Evolutionary conservation across 805 yeast genomes (phyloP).

Genomic region (Ogataea paraovalis): DNA sequence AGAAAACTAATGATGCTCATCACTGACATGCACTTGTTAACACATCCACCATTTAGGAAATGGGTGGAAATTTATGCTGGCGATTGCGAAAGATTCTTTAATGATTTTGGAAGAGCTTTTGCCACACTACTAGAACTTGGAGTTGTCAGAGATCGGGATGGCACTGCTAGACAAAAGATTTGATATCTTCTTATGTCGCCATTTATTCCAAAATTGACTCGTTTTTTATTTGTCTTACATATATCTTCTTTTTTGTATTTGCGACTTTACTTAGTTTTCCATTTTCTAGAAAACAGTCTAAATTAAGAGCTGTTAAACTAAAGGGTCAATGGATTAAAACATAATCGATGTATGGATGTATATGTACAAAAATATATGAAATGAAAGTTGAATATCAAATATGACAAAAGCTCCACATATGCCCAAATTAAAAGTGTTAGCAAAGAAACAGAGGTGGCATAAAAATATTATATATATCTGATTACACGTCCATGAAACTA

Average conservation of each 20-base stretch:
- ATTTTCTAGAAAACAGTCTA: too few species aligned
- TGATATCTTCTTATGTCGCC: background rate
- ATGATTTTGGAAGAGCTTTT: conserved; percentile 64
- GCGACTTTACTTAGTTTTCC: too few species aligned
- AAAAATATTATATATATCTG: background rate
- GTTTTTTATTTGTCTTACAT: too few species aligned
- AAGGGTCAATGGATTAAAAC: too few species aligned
- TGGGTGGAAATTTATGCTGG: conserved; percentile 68
- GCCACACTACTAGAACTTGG: conserved; percentile 54
- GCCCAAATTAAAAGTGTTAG: background rate
- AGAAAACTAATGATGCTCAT: conserved; percentile 75
- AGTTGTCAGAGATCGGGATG: conserved; percentile 32
- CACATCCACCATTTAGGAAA: conserved; percentile 53
- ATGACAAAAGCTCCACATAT: too few species aligned
- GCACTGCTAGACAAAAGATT: conserved; percentile 21
- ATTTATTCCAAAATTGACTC: too few species aligned
- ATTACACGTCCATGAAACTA: conserved; percentile 21
- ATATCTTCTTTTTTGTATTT: too few species aligned
- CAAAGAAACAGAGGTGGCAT: background rate
- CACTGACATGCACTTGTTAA: conserved; percentile 63
- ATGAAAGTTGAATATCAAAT: background rate
- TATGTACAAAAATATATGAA: background rate
- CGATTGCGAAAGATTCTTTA: conserved; percentile 57
- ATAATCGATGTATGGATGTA: too few species aligned
- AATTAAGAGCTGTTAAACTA: too few species aligned